Percentiles rank a stretch among this genome's conserved stretches.
Evolutionary conservation across 768 basidiomycete species (phyloP).

Genomic region (Naganishia kalamii): DNA sequence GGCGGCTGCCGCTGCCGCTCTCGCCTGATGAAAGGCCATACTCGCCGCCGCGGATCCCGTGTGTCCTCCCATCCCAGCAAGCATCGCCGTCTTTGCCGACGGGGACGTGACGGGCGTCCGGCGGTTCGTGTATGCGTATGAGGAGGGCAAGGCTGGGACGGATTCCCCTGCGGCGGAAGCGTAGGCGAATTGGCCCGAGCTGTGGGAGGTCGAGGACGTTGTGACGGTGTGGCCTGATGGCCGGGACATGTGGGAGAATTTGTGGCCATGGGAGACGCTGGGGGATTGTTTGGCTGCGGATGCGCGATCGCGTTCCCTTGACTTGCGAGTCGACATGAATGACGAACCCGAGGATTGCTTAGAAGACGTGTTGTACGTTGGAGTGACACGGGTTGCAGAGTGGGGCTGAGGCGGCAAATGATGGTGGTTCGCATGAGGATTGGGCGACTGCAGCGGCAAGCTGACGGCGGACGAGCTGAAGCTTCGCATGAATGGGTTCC

Average conservation of each 20-base stretch:
- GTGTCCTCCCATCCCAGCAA: constrained; percentile 4
- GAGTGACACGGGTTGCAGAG: constrained; percentile 4
- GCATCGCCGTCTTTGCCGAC: constrained; percentile 6
- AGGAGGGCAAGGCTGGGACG: neutral
- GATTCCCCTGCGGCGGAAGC: neutral
- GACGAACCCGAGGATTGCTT: constrained; percentile 11
- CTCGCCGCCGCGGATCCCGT: neutral
- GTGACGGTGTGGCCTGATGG: constrained; percentile 8
- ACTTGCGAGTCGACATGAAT: constrained; percentile 7
- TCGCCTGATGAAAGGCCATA: constrained; percentile 10
- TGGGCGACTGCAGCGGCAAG: neutral
- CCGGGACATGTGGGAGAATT: constrained; percentile 7
- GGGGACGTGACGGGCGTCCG: constrained; percentile 3
- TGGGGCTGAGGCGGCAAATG: neutral
- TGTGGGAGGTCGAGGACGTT: constrained; percentile 6
- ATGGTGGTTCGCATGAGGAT: neutral
- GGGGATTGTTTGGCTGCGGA: neutral
- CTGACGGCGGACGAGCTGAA: constrained; percentile 20
- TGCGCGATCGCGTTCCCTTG: constrained; percentile 10
- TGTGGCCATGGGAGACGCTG: neutral
- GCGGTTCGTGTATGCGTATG: constrained; percentile 5
- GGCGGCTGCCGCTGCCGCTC: neutral
- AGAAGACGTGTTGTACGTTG: constrained; percentile 10
- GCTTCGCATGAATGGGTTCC: constrained; percentile 21
- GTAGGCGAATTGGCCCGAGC: constrained; percentile 14